Evolutionary conservation across 1,139 yeast species (phyloP), one percentile per base, ranked within the genome.

Genomic region (Taiozyma onychis): DNA sequence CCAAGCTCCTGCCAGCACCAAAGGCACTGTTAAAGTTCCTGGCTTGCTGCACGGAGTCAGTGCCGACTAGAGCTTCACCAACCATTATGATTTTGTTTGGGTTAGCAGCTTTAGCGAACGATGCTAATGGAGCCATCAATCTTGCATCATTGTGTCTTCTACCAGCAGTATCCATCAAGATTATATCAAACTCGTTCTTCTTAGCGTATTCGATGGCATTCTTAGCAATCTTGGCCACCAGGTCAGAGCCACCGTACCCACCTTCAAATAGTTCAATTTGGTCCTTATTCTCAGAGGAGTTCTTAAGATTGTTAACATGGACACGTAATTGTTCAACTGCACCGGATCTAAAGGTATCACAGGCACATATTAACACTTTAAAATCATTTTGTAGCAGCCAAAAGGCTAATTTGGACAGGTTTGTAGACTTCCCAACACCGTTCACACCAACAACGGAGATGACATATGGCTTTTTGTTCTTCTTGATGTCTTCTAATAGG

Each of bases 31-130:
- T 91, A 70, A 93, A 93, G 65, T 93, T 91, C 50, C 80, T 80
- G 0, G 99, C 99, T 66, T 93, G 99, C 65, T 88, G 89, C 6
- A 93, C 97, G 1, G 97, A 89, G 65, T 93, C 99, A 0, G 98
- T 91, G 22, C 99, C 99, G 2, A 91, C 99, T 45, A 93, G 75
- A 0, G 99, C 99, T 67, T 93, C 99, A 44, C 98, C 99, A 21
- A 93, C 99, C 98, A 93, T 93, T 62, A 93, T 90, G 63, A 93
- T 91, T 69, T 88, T 91, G 69, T 93, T 95, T 1, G 99, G 99
- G 52, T 88, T 80, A 4, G 98, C 98, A 47, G 95, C 91, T 62
- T 88, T 91, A 30, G 97, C 98, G 70, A 93, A 95, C 54, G 93
- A 89, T 61, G 91, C 95, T 58, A 93, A 73, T 10, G 97, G 96